phyloP scores from a whole-genome alignment of 2,329 filamentous ascomycete genomes.

The Microascus cirrosus region DNA sequence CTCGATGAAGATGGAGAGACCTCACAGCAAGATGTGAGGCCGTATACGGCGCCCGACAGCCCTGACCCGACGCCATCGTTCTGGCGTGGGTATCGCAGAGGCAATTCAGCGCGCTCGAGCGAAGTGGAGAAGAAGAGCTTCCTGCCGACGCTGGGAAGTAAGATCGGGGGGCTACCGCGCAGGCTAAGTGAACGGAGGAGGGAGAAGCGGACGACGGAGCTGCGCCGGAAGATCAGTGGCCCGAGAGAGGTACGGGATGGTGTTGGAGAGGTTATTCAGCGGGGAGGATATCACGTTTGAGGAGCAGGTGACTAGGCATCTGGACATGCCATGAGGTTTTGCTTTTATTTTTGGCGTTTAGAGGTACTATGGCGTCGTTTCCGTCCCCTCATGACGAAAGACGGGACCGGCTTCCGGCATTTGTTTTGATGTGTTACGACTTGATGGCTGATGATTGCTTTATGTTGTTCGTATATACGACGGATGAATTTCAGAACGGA shows the following conservation, averaged over 20 bases:
- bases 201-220: constrained; percentile 45
- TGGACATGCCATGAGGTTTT: constrained; percentile 7
- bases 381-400: neutral
- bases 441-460: neutral
- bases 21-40: constrained; percentile 14
- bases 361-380: no score
- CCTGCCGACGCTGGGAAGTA: constrained; percentile 26
- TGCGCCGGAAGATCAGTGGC: constrained; percentile 49
- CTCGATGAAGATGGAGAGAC: constrained; percentile 23
- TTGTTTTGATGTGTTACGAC: neutral
- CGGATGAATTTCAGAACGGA: neutral
- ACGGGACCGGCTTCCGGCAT: neutral
- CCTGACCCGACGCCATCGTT: constrained; percentile 2
- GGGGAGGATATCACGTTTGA: constrained; percentile 20
- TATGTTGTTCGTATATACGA: neutral
- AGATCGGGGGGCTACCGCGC: constrained; percentile 39
- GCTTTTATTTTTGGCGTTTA: no score
- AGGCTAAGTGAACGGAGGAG: constrained; percentile 46
- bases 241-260: constrained; percentile 48
- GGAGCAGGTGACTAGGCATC: neutral
- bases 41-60: constrained; percentile 17
- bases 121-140: constrained; percentile 15
- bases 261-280: constrained; percentile 43
- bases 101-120: neutral
- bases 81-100: neutral